Percentiles rank a stretch among this genome's conserved stretches.
phyloP scores from a whole-genome alignment of 768 basidiomycete species.

The Tephrocybe sp. region DNA sequence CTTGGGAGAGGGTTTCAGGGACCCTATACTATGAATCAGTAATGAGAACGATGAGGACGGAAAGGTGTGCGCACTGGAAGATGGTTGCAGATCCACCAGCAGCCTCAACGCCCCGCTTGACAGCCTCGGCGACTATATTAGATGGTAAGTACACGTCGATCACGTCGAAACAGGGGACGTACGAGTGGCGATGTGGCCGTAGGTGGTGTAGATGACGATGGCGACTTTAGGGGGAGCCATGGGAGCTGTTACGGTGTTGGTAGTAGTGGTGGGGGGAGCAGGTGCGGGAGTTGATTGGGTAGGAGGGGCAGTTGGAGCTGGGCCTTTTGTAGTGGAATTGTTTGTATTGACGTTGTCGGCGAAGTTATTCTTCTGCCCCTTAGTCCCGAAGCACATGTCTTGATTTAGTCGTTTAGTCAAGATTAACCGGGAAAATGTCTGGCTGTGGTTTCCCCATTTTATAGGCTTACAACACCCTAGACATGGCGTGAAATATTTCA shows the following conservation, averaged over 20 bases:
- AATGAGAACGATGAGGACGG: background rate
- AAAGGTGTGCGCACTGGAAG: constrained; percentile 40
- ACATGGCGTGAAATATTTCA: background rate
- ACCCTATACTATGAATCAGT: constrained; percentile 42
- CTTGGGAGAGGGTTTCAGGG: constrained; percentile 71
- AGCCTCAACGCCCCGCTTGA: constrained; percentile 43
- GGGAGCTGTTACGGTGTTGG: constrained; percentile 8
- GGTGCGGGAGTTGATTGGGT: constrained; percentile 16
- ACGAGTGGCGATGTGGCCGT: constrained; percentile 72
- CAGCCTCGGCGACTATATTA: constrained; percentile 56
- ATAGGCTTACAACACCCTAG: constrained; percentile 10
- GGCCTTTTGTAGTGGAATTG: constrained; percentile 27
- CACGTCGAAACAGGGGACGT: constrained; percentile 22
- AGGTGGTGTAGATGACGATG: constrained; percentile 72
- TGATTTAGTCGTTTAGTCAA: constrained; percentile 6
- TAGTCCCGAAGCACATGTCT: constrained; percentile 33
- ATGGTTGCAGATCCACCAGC: constrained; percentile 52
- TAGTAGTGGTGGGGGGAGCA: constrained; percentile 13
- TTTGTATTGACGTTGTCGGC: constrained; percentile 21
- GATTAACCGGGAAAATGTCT: constrained; percentile 1
- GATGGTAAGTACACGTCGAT: background rate
- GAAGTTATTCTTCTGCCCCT: constrained; percentile 30
- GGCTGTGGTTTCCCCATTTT: constrained; percentile 6
- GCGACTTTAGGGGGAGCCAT: constrained; percentile 58
- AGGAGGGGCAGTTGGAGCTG: constrained; percentile 4